A percentile compares a stretch with the other conserved stretches of the same genome.
These are phyloP conservation scores for Aspergillus sclerotialis DNA, from an alignment of 2,329 filamentous ascomycete genomes.

Conservation along the genomic window DNA sequence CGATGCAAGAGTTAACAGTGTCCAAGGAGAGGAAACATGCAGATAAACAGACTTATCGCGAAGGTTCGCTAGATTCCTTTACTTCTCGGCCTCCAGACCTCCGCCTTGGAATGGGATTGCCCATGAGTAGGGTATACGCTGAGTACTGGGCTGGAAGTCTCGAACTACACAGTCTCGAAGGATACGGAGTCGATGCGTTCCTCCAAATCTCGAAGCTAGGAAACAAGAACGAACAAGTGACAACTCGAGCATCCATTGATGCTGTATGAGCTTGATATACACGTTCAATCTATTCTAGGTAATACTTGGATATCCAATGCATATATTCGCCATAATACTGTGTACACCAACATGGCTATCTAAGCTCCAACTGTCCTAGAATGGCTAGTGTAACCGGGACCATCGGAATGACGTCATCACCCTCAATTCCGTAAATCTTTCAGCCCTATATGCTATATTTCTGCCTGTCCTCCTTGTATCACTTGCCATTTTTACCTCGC, in stretches of 20 bases:
- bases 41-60: constrained; percentile 33
- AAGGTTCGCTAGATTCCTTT: constrained; percentile 69
- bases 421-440: neutral
- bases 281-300: neutral
- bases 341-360: too few relatives aligned
- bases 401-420: neutral
- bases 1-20: constrained; percentile 73
- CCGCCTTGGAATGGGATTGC: constrained; percentile 84
- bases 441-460: neutral
- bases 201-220: constrained; percentile 92
- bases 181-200: constrained; percentile 93
- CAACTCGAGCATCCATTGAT: constrained; percentile 68
- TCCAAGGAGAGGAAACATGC: constrained; percentile 27
- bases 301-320: too few relatives aligned
- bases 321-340: too few relatives aligned
- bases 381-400: neutral
- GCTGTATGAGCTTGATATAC: constrained; percentile 48
- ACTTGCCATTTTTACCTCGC: too few relatives aligned
- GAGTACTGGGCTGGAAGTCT: constrained; percentile 97
- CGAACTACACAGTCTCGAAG: constrained; percentile 85
- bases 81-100: constrained; percentile 79
- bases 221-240: constrained; percentile 95
- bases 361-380: neutral
- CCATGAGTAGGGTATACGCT: constrained; percentile 88
- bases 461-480: neutral